Evolutionary conservation across 2,329 filamentous ascomycete species (phyloP), one percentile per base, ranked within the genome.

Genomic region (Colletotrichum filicis): DNA sequence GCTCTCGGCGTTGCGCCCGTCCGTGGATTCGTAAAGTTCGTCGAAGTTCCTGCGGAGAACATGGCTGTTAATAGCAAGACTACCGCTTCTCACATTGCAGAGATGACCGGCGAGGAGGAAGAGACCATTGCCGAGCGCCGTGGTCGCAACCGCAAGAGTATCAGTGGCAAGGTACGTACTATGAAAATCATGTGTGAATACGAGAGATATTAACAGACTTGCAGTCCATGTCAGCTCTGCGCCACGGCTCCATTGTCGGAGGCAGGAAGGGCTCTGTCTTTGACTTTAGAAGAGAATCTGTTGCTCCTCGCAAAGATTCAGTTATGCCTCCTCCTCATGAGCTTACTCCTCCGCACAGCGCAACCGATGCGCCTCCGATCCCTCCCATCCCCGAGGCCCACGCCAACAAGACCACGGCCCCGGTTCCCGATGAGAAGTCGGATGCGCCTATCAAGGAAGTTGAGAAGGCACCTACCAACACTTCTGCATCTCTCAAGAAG

Each of bases 11-110:
- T 97, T 3, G 78, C 86, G 0, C 82, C 91, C 0, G 85, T 89
- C 1, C 89, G 94, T 52, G 95, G 95, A 1, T 87, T 95, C 42
- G 83, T 98, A 68, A 91, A 92, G 42, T 98, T 96, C 77, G 83
- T 91, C 7, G 84, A 92, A 1, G 89, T 94, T 5, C 81, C 88
- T 0, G 94, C 96, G 77, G 92, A 94, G 68, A 92, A 93, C 74
- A 83, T 94, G 19, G 94, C 93, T 0, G 91, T 87, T 65, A 92
- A 92, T 66, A 92, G 94, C 12, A 91, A 86, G 75, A 97, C 94
- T 0, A 84, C 94, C 19, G 86, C 90, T 22, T 90, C 91, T 14
- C 91, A 94, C 77, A 90, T 94, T 58, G 90, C 93, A 66, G 88
- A 90, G 37, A 77, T 89, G 73, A 86, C 79, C 49, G 35, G 77